Evolutionary conservation across 139 green algal genomes (phyloP), one percentile per base, ranked within the genome.

Genomic region (Chlorella ohadii): DNA sequence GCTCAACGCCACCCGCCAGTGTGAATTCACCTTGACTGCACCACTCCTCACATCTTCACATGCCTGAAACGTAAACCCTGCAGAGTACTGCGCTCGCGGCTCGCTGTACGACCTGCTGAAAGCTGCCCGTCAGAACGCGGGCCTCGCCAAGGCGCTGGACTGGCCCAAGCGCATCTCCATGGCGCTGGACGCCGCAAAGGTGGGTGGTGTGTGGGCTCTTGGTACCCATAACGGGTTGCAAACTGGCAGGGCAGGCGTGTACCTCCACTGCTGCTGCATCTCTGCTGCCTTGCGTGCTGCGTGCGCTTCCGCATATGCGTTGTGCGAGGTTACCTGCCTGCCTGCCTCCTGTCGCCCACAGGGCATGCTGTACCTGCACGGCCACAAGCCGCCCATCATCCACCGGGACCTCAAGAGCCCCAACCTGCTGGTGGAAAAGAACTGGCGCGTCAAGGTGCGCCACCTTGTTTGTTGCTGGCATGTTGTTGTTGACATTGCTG

Each of bases 301-400:
- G n/a, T n/a, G n/a, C n/a, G n/a, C n/a, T n/a, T n/a, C n/a, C n/a
- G n/a, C n/a, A n/a, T n/a, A n/a, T n/a, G n/a, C n/a, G n/a, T n/a
- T n/a, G n/a, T n/a, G n/a, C n/a, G n/a, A n/a, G n/a, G n/a, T n/a
- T n/a, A n/a, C n/a, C n/a, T n/a, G n/a, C n/a, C n/a, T n/a, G n/a
- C n/a, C n/a, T n/a, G n/a, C n/a, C n/a, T n/a, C n/a, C n/a, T n/a
- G n/a, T n/a, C n/a, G n/a, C 61, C n/a, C 25, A 33, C 74, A 80
- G 76, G 91, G 91, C 70, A 94, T 94, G 91, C 76, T 86, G 55
- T 92, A 93, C 78, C 83, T 94, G 67, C 91, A 94, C 83, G 79
- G 72, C 56, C 83, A 88, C 81, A 87, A 91, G 71, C 91, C 91
- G 17, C 86, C 88, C 39, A 87, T 94, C 88, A 92, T 94, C 67